A percentile compares a stretch with the other conserved stretches of the same genome.
Conservation (phyloP, 768 basidiomycete species). For the Termitomyces sp. region DNA sequence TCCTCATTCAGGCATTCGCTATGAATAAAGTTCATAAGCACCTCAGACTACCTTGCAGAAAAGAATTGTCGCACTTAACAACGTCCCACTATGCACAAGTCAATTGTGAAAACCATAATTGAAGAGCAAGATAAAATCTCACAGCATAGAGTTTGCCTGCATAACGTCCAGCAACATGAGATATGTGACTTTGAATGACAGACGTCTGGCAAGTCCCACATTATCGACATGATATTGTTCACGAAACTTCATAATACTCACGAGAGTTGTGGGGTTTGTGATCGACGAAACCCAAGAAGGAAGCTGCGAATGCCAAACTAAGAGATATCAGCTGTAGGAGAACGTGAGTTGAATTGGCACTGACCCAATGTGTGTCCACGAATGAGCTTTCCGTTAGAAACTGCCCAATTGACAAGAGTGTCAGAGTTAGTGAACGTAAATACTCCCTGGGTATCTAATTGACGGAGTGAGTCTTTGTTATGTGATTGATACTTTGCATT, state of each 20-base stretch:
- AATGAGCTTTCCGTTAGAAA: slow-evolving; percentile 35
- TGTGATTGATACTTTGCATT: not conserved
- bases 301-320: slow-evolving; percentile 1
- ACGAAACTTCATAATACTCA: not conserved
- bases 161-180: slow-evolving; percentile 42
- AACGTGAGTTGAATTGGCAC: not conserved
- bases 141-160: slow-evolving; percentile 42
- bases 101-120: not conserved
- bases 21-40: not conserved
- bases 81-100: not conserved
- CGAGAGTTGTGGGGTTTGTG: not conserved
- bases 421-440: slow-evolving; percentile 32
- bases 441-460: slow-evolving; percentile 20
- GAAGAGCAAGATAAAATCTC: not conserved
- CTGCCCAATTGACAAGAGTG: slow-evolving; percentile 38
- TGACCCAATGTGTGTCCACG: slow-evolving; percentile 38
- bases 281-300: not conserved
- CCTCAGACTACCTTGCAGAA: not conserved
- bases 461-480: not conserved
- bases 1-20: slow-evolving; percentile 28
- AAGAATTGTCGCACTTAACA: not conserved
- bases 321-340: not conserved
- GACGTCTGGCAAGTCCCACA: slow-evolving; percentile 23
- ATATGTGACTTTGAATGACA: slow-evolving; percentile 45
- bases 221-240: not conserved